Percentiles rank a stretch among this genome's conserved stretches.
These are phyloP conservation scores for Casuarina glauca DNA, from an alignment of 306 rosid species.

Conservation along the genomic window DNA sequence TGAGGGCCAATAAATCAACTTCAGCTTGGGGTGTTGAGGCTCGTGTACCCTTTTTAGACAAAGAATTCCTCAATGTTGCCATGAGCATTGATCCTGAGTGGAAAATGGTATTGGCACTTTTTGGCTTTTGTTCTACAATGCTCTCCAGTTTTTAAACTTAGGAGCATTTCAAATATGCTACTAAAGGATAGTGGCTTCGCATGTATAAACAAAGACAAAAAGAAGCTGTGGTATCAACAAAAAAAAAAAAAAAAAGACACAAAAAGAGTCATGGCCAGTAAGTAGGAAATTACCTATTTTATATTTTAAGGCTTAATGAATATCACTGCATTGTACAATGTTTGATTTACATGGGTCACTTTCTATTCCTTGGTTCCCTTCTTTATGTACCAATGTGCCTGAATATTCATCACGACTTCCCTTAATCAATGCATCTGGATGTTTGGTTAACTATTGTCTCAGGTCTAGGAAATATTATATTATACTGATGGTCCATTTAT, in stretches of 20 bases:
- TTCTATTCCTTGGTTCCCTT: not conserved
- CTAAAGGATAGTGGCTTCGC: constrained; percentile 16
- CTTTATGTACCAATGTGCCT: not conserved
- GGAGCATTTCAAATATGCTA: constrained; percentile 15
- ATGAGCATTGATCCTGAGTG: constrained; percentile 93
- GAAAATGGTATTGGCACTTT: constrained; percentile 68
- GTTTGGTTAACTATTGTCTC: not conserved
- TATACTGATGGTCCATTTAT: not conserved
- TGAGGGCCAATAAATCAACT: constrained; percentile 94
- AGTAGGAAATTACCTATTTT: not conserved
- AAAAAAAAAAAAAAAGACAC: not conserved
- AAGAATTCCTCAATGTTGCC: constrained; percentile 68
- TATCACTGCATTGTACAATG: not conserved
- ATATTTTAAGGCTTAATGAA: not conserved
- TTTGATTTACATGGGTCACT: not conserved
- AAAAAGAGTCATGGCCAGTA: constrained; percentile 5
- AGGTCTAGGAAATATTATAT: not conserved
- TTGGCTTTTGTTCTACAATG: not conserved
- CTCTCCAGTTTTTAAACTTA: constrained; percentile 20
- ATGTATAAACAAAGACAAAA: constrained; percentile 6
- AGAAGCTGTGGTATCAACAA: too few relatives aligned
- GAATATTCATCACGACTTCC: not conserved
- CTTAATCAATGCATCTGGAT: not conserved
- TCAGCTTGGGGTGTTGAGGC: constrained; percentile 99
- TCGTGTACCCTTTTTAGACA: constrained; percentile 95